These are phyloP conservation scores for Aspergillus flavus DNA, from an alignment of 2,329 filamentous ascomycete species.

Conservation along the genomic window DNA sequence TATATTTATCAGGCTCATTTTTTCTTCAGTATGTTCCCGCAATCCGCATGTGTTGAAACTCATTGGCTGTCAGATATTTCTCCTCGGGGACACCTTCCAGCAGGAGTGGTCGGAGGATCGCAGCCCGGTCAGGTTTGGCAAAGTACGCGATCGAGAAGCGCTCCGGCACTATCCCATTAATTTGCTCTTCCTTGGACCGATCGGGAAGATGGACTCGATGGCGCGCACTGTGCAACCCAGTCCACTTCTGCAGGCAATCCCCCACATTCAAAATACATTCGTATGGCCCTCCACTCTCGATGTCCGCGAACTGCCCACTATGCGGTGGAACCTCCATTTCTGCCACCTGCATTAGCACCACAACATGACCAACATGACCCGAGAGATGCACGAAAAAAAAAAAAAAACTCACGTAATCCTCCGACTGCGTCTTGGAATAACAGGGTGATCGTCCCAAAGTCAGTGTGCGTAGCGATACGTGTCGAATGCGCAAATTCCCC, in stretches of 20 bases:
- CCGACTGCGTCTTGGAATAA: slow-evolving; percentile 21
- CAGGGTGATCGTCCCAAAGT: slow-evolving; percentile 21
- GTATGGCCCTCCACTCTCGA: background rate
- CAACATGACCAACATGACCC: background rate
- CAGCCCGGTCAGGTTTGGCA: background rate
- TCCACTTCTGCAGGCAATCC: background rate
- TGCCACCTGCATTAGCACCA: background rate
- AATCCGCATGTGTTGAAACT: background rate
- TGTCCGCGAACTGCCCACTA: background rate
- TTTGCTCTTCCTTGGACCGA: background rate
- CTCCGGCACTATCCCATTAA: background rate
- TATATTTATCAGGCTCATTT: background rate
- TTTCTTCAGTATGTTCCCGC: background rate
- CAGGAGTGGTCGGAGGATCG: background rate
- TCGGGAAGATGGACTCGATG: background rate
- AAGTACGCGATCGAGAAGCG: background rate
- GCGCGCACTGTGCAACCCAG: background rate
- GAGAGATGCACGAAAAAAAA: background rate
- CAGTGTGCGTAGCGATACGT: slow-evolving; percentile 18
- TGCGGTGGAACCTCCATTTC: background rate
- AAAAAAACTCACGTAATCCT: slow-evolving; percentile 5
- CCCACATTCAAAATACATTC: background rate
- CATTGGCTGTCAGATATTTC: background rate
- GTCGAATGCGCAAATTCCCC: slow-evolving; percentile 4
- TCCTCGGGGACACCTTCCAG: background rate